Conservation (phyloP, 2,329 filamentous ascomycete genomes). For the Colletotrichum eremochloae region DNA sequence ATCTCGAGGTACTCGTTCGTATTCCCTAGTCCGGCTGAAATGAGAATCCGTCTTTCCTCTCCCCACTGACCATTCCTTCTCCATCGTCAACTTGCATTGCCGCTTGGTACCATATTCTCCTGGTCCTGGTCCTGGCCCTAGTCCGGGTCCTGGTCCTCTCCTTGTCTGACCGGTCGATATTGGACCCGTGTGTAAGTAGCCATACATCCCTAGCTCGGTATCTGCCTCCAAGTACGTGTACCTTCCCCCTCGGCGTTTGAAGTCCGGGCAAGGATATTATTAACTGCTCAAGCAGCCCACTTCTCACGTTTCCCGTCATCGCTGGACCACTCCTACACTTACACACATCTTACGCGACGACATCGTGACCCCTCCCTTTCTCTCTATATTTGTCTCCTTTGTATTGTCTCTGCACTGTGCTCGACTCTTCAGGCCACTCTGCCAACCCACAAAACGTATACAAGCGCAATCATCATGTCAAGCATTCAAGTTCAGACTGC, state of each 20-base stretch:
- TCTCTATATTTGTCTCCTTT: background rate
- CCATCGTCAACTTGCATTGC: constrained; percentile 36
- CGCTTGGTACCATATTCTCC: constrained; percentile 20
- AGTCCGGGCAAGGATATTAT: background rate
- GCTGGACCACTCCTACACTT: background rate
- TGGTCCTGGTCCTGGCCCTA: constrained; percentile 9
- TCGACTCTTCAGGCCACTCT: background rate
- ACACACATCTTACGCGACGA: background rate
- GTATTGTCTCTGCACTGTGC: background rate
- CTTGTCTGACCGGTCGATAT: constrained; percentile 32
- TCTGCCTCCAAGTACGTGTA: background rate
- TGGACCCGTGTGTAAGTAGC: constrained; percentile 20
- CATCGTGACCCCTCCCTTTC: background rate
- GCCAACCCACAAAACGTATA: background rate
- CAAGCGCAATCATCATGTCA: constrained; percentile 27
- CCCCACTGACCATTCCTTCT: constrained; percentile 23
- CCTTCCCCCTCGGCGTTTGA: constrained; percentile 28
- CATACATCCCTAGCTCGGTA: background rate
- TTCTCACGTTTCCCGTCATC: background rate
- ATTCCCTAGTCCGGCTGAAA: constrained; percentile 5
- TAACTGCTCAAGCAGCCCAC: constrained; percentile 21
- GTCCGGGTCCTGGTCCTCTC: constrained; percentile 9
- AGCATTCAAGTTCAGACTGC: constrained; percentile 59
- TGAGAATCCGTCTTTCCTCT: constrained; percentile 14
- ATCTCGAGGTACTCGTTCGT: constrained; percentile 2